Evolutionary conservation across 2,329 filamentous ascomycete genomes (phyloP).

Genomic region (Huntiella decipiens): DNA sequence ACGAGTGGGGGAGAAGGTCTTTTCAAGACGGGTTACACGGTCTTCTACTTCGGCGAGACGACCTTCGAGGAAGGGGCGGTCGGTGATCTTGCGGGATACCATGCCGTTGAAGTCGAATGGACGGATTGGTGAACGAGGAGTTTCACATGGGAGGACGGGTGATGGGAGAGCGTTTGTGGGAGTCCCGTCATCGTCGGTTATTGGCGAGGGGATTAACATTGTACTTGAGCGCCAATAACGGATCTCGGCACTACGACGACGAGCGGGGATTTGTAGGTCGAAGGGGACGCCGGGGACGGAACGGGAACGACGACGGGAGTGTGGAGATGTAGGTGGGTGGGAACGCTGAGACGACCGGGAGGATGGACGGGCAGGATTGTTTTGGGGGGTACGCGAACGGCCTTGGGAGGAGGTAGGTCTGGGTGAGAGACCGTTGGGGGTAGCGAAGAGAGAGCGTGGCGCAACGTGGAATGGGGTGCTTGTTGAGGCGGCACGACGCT

Average conservation of each 20-base stretch:
- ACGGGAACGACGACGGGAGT: slow-evolving; percentile 32
- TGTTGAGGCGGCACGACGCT: slow-evolving; percentile 8
- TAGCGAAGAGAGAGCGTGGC: slow-evolving; percentile 11
- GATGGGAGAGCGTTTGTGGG: too few species aligned
- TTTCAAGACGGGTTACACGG: slow-evolving; percentile 33
- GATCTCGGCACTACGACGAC: slow-evolving; percentile 43
- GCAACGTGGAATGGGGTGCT: slow-evolving; percentile 6
- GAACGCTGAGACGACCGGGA: too few species aligned
- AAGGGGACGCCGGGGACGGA: slow-evolving; percentile 37
- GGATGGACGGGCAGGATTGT: too few species aligned
- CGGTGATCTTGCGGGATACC: slow-evolving; percentile 35
- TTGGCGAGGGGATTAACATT: slow-evolving; percentile 14
- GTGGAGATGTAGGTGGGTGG: too few species aligned
- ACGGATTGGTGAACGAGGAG: slow-evolving; percentile 24
- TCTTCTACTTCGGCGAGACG: slow-evolving; percentile 33
- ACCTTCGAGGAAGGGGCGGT: slow-evolving; percentile 33
- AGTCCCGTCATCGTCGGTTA: neutral
- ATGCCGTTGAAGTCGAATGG: slow-evolving; percentile 37
- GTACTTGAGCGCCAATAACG: slow-evolving; percentile 41
- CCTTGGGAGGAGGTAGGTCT: slow-evolving; percentile 42
- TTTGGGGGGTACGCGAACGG: slow-evolving; percentile 22
- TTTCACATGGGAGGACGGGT: slow-evolving; percentile 1
- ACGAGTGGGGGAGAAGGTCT: slow-evolving; percentile 27
- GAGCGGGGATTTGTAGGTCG: slow-evolving; percentile 15
- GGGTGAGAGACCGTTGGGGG: slow-evolving; percentile 31